These are phyloP conservation scores for Xylaria sp. DNA, from an alignment of 2,329 filamentous ascomycete genomes.

Conservation along the genomic window DNA sequence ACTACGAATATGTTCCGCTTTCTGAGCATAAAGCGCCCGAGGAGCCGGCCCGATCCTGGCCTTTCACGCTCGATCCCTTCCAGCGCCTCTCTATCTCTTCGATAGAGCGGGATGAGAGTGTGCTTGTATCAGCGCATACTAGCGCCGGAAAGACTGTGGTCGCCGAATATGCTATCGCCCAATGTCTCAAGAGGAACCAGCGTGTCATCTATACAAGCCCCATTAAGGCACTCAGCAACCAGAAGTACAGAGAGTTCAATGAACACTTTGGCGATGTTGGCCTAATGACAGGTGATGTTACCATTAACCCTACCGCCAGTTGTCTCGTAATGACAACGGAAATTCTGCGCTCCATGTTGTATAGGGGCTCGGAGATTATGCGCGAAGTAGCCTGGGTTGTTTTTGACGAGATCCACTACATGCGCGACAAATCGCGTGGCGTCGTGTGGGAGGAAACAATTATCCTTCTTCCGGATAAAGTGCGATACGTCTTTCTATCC, in stretches of 20 bases:
- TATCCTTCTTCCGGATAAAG: slow-evolving; percentile 96
- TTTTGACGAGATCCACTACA: slow-evolving; percentile 98
- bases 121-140: slow-evolving; percentile 95
- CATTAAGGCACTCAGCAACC: slow-evolving; percentile 98
- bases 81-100: slow-evolving; percentile 93
- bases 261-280: slow-evolving; percentile 96
- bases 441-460: slow-evolving; percentile 99
- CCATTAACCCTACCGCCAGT: slow-evolving; percentile 97
- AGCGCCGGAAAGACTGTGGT: slow-evolving; percentile 98
- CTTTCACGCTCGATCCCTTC: slow-evolving; percentile 95
- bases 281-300: slow-evolving; percentile 98
- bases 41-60: slow-evolving; percentile 81
- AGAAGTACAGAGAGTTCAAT: slow-evolving; percentile 97
- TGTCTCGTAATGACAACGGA: slow-evolving; percentile 99
- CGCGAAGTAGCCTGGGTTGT: slow-evolving; percentile 98
- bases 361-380: slow-evolving; percentile 98
- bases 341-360: slow-evolving; percentile 98
- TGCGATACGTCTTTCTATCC: slow-evolving; percentile 97
- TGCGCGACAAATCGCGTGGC: slow-evolving; percentile 91
- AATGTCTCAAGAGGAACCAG: slow-evolving; percentile 96
- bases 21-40: slow-evolving; percentile 91
- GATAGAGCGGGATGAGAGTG: slow-evolving; percentile 94
- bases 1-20: slow-evolving; percentile 94
- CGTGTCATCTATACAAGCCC: slow-evolving; percentile 99
- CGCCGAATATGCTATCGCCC: slow-evolving; percentile 96